phyloP scores from a whole-genome alignment of 2,329 filamentous ascomycete genomes.

The Trichoderma sp. region DNA sequence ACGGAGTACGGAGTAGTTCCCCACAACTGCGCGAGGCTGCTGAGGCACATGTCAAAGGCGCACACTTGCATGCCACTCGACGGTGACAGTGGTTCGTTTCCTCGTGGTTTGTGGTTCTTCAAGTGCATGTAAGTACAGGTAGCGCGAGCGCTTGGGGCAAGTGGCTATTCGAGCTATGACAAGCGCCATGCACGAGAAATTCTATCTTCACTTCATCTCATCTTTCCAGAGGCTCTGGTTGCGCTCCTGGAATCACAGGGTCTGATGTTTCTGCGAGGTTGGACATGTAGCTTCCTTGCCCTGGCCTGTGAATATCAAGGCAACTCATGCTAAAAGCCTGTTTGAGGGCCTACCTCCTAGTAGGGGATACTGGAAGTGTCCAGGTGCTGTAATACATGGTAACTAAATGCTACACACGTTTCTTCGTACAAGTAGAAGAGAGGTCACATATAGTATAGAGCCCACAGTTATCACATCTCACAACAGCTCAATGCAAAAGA shows the following conservation, averaged over 20 bases:
- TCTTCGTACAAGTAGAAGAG: not conserved
- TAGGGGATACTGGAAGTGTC: not conserved
- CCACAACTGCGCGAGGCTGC: conserved; percentile 4
- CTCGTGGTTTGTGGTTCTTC: not conserved
- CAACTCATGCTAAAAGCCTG: not conserved
- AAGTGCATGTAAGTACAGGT: not conserved
- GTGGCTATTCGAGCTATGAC: not conserved
- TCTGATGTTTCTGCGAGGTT: not conserved
- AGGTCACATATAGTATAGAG: not conserved
- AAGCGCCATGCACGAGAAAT: conserved; percentile 9
- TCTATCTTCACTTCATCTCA: not conserved
- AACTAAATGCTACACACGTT: not conserved
- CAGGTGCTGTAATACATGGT: not conserved
- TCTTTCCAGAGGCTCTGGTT: not conserved
- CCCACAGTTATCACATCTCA: not conserved
- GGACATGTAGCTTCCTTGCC: not conserved
- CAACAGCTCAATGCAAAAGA: not conserved
- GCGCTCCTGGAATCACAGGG: not conserved
- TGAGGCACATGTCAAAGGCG: conserved; percentile 1
- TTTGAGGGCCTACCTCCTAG: not conserved
- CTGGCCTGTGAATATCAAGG: not conserved
- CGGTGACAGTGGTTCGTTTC: not conserved
- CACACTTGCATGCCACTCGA: not conserved
- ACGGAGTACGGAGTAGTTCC: not conserved
- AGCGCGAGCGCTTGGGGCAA: conserved; percentile 2